A percentile compares a stretch with the other conserved stretches of the same genome.
phyloP scores from a whole-genome alignment of 2,329 filamentous ascomycete genomes.

The Pseudocercospora pini-densiflorae region DNA sequence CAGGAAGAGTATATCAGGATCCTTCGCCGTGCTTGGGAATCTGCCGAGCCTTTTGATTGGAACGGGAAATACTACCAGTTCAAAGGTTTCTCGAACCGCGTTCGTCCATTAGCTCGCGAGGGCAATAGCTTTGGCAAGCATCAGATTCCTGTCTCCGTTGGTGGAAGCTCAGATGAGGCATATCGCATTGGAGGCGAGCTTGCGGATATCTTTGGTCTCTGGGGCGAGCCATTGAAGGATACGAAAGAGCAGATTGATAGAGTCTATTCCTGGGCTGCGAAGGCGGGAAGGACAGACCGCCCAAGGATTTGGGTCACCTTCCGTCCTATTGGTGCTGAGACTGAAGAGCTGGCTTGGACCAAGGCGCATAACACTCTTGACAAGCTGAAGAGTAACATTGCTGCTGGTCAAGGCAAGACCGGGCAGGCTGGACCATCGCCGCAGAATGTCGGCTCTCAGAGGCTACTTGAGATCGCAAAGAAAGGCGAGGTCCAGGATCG shows the following conservation, averaged over 20 bases:
- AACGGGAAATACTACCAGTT: slow-evolving; percentile 64
- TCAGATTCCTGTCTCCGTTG: slow-evolving; percentile 62
- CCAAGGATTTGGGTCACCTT: slow-evolving; percentile 69
- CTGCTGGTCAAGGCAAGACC: slow-evolving; percentile 29
- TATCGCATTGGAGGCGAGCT: slow-evolving; percentile 64
- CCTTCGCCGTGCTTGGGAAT: slow-evolving; percentile 62
- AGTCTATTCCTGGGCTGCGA: slow-evolving; percentile 63
- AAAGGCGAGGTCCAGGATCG: slow-evolving; percentile 63
- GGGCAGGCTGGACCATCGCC: slow-evolving; percentile 45
- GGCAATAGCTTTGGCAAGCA: slow-evolving; percentile 48
- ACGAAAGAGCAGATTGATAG: slow-evolving; percentile 66
- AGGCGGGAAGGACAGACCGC: slow-evolving; percentile 59
- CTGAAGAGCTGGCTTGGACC: slow-evolving; percentile 65
- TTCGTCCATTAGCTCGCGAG: slow-evolving; percentile 47
- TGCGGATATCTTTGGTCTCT: slow-evolving; percentile 67
- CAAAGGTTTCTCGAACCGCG: slow-evolving; percentile 61
- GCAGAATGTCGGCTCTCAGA: slow-evolving; percentile 64
- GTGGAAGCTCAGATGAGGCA: slow-evolving; percentile 62
- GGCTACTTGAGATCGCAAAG: slow-evolving; percentile 62
- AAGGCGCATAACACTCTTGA: slow-evolving; percentile 64
- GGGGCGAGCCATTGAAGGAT: slow-evolving; percentile 67
- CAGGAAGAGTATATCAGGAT: slow-evolving; percentile 67
- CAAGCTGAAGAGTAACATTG: slow-evolving; percentile 51
- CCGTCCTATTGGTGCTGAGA: slow-evolving; percentile 65
- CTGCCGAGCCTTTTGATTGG: slow-evolving; percentile 64